Evolutionary conservation across 495 filamentous ascomycete species (phyloP), one percentile per base, ranked within the genome.

Genomic region (Aspergillus sclerotioniger): DNA sequence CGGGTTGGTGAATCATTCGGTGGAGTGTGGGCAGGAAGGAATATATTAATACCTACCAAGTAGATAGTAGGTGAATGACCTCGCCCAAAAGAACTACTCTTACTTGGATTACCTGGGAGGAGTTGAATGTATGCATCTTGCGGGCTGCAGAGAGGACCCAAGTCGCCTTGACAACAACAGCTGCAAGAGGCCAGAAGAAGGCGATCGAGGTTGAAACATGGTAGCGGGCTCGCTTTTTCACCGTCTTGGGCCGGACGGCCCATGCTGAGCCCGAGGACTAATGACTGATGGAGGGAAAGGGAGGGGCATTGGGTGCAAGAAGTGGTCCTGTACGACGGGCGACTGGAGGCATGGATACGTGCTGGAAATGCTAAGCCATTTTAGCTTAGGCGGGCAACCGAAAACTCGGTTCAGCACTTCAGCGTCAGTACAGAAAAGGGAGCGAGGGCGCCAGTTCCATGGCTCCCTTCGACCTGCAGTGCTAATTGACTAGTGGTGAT

Each of bases 401-500:
- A 62, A 59, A 56, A 59, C 53, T 63, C 59, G 54, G 58, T 51
- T 54, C 51, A 54, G 25, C 33, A 51, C 28, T 51, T 54, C 51
- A 54, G 25, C 33, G 50, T 29, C 43, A 58, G 31, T 39, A 54
- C 47, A 50, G 44, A 58, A 53, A 59, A 49, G 49, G 61, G 48
- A 51, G 39, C 37, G 51, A 25, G 32, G 25, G n/a, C 33, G 51
- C 32, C 45, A 46, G 58, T 56, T 45, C 60, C 56, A 56, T 50
- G 55, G 55, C 54, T 58, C 44, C 52, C 32, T 7, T 49, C 41
- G 32, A 51, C 53, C 52, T 52, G 49, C 45, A 53, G 56, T 45
- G 39, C 53, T 59, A 47, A 52, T 35, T 17, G 39, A 54, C 56
- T 62, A 62, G 60, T 56, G 56, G 52, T 62, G 60, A 62, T 62